A percentile compares a stretch with the other conserved stretches of the same genome.
Evolutionary conservation across 1,139 yeast genomes (phyloP).

Genomic region (Meyerozyma smithsonii): DNA sequence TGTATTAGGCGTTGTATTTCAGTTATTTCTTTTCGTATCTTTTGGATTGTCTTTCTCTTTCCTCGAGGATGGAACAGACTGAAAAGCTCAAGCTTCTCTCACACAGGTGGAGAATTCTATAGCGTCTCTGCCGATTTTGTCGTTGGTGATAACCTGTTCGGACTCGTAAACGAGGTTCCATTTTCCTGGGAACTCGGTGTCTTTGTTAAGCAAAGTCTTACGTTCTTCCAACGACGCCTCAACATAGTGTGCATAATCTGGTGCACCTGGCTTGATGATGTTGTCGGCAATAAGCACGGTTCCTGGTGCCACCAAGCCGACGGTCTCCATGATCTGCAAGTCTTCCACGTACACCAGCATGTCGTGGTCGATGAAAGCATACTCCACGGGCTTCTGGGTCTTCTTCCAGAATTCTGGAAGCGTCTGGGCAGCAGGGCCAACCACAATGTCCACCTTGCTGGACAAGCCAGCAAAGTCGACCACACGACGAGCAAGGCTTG

Average conservation of each 20-base stretch:
- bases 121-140: conserved; percentile 5
- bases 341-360: conserved; percentile 39
- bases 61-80: too few species aligned
- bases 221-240: conserved; percentile 34
- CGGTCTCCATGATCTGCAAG: conserved; percentile 36
- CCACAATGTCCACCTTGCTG: conserved; percentile 27
- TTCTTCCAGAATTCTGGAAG: conserved; percentile 23
- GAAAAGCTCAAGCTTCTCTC: conserved; percentile 5
- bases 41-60: too few species aligned
- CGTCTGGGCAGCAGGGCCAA: conserved; percentile 31
- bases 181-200: conserved; percentile 26
- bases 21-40: too few species aligned
- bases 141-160: conserved; percentile 13
- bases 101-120: conserved; percentile 10
- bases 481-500: conserved; percentile 25
- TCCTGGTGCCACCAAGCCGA: conserved; percentile 37
- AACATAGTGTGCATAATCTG: conserved; percentile 38
- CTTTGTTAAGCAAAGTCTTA: conserved; percentile 20
- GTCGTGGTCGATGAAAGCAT: conserved; percentile 41
- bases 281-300: conserved; percentile 41
- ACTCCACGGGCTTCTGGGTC: conserved; percentile 21
- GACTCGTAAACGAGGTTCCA: conserved; percentile 44
- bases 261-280: conserved; percentile 30
- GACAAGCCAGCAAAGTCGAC: conserved; percentile 35
- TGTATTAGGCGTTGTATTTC: too few species aligned